Conservation (phyloP, 192 early-diverging fungal genomes). For the Powellomyces hirtus region DNA sequence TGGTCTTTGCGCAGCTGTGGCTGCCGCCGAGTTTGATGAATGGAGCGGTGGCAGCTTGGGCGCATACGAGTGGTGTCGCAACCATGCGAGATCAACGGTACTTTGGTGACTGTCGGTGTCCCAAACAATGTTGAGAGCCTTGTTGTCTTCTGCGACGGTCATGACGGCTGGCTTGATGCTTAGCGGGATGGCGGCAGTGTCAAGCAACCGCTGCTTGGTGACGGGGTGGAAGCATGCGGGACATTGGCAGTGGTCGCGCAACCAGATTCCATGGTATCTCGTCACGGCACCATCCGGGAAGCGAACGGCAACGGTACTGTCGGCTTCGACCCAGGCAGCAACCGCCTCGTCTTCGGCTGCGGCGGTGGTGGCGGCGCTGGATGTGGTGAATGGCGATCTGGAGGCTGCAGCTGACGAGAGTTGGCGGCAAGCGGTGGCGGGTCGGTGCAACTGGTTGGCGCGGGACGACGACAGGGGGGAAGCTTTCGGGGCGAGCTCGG, state of each 20-base stretch:
- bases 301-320: conserved; percentile 14
- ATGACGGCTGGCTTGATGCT: conserved; percentile 51
- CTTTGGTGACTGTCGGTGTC: conserved; percentile 59
- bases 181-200: conserved; percentile 62
- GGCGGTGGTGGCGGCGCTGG: neutral
- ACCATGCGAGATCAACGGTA: conserved; percentile 59
- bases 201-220: conserved; percentile 74
- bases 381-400: neutral
- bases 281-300: conserved; percentile 19
- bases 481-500: neutral
- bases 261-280: conserved; percentile 66
- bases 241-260: conserved; percentile 83
- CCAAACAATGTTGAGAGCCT: conserved; percentile 27
- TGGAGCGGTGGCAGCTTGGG: conserved; percentile 42
- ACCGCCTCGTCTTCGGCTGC: neutral
- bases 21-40: too few species aligned
- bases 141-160: conserved; percentile 32
- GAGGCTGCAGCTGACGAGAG: neutral
- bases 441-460: neutral
- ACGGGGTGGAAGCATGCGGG: conserved; percentile 69
- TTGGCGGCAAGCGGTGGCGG: neutral
- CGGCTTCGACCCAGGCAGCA: neutral
- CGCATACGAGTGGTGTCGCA: conserved; percentile 63
- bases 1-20: neutral
- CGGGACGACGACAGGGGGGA: neutral